Percentiles rank a stretch among this genome's conserved stretches.
Evolutionary conservation across 176 grass and related monocot genomes (phyloP).

Genomic region (Coix lacrymajobi): DNA sequence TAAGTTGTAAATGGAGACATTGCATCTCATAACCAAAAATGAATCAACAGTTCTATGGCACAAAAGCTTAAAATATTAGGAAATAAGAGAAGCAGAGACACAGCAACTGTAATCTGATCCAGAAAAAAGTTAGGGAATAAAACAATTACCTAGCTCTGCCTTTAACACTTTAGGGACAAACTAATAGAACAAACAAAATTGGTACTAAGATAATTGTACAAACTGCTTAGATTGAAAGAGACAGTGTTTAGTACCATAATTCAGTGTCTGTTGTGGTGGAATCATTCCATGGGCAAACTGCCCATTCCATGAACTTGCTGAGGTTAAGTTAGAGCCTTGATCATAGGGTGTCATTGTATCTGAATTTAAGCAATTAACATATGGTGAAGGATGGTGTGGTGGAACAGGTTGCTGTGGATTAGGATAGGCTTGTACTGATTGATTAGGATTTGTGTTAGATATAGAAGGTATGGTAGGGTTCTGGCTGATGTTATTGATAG

Average conservation of each 20-base stretch:
- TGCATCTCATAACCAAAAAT: neutral
- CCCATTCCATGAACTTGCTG: constrained; percentile 64
- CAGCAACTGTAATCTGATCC: neutral
- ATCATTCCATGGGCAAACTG: constrained; percentile 43
- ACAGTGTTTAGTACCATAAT: constrained; percentile 46
- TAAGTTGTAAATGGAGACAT: neutral
- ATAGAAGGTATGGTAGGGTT: constrained; percentile 28
- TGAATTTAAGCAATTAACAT: constrained; percentile 49
- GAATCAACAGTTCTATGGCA: neutral
- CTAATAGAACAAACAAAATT: neutral
- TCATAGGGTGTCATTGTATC: constrained; percentile 42
- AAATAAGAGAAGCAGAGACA: neutral
- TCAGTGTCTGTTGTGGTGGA: constrained; percentile 34
- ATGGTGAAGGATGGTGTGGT: constrained; percentile 48
- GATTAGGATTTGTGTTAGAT: constrained; percentile 43
- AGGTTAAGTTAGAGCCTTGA: constrained; percentile 42
- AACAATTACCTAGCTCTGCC: neutral
- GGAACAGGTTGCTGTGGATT: constrained; percentile 34
- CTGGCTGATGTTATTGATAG: constrained; percentile 49
- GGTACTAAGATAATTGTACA: neutral
- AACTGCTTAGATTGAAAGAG: neutral
- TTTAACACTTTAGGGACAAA: neutral
- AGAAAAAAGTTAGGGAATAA: neutral
- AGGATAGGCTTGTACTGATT: constrained; percentile 40
- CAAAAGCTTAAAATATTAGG: neutral